Conservation (phyloP, 2,329 filamentous ascomycete species). For the Aspergillus neoniger region DNA sequence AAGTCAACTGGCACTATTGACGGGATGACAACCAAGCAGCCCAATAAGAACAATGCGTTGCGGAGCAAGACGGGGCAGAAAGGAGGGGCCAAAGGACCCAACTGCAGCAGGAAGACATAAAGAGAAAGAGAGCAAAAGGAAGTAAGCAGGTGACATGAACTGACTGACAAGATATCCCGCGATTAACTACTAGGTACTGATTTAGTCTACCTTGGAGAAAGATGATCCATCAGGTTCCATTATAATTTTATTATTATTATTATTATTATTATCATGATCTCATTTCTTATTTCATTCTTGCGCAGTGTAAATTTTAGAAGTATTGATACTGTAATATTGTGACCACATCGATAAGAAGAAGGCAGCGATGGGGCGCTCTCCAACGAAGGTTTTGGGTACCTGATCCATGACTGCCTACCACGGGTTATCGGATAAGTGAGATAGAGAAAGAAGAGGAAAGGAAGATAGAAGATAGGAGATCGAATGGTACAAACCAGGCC, state of each 20-base stretch:
- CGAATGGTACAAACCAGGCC: not conserved
- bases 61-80: slow-evolving; percentile 6
- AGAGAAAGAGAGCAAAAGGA: not conserved
- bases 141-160: not conserved
- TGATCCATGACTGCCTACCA: not conserved
- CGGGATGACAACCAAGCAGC: slow-evolving; percentile 13
- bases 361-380: not conserved
- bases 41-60: slow-evolving; percentile 19
- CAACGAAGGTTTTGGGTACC: not conserved
- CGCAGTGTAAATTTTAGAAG: not conserved
- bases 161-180: not conserved
- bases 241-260: too few relatives aligned
- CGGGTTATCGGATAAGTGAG: not conserved
- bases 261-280: too few relatives aligned
- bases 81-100: slow-evolving; percentile 12
- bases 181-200: not conserved
- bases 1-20: slow-evolving; percentile 24
- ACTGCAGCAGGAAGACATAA: not conserved
- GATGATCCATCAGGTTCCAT: not conserved
- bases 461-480: not conserved
- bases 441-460: too few relatives aligned
- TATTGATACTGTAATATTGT: not conserved
- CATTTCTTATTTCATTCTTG: too few relatives aligned
- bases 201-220: not conserved
- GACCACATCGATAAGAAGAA: not conserved